Evolutionary conservation across 2,329 filamentous ascomycete genomes (phyloP), one percentile per base, ranked within the genome.

Genomic region (Colletotrichum sp.): DNA sequence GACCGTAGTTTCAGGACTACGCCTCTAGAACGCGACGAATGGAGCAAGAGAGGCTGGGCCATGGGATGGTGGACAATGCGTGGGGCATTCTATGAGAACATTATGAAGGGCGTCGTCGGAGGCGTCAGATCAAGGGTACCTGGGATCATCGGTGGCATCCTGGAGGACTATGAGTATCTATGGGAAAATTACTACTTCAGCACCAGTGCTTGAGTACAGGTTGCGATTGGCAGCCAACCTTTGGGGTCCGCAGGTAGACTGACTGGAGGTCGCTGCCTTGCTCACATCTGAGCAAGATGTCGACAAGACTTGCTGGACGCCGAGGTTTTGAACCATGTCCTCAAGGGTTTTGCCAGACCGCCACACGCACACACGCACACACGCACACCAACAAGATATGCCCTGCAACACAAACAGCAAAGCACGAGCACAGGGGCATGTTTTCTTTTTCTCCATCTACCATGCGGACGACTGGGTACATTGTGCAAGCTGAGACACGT

Each of bases 111-210:
- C 6, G 85, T 96, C 16, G 93, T 96, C 9, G 88, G 88, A 34
- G 94, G 93, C 80, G 90, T 98, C 78, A 93, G 92, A 79, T 94
- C 93, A 81, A 93, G 94, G 68, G 89, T 98, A 84, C 91, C 98
- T 63, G 93, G 94, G 78, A 91, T 99, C 82, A 89, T 98, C 28
- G 94, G 93, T 10, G 95, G 94, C 73, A 94, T 99, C 61, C 85
- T 99, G 78, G 96, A 98, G 83, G 97, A 99, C 84, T 99, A 99
- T 83, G 95, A 98, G 85, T 99, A 98, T 83, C 88, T 99, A 36
- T 99, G 97, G 97, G 96, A 98, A 85, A 96, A 98, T 80, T 99
- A 98, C 85, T 98, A 99, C 85, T 99, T 99, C 85, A 92, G 90
- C 83, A 92, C 91, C 43, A 91, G 89, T 71, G 82, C 83, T 32